phyloP scores from a whole-genome alignment of 257 asterid species.

The Ajuga chamaepitys region DNA sequence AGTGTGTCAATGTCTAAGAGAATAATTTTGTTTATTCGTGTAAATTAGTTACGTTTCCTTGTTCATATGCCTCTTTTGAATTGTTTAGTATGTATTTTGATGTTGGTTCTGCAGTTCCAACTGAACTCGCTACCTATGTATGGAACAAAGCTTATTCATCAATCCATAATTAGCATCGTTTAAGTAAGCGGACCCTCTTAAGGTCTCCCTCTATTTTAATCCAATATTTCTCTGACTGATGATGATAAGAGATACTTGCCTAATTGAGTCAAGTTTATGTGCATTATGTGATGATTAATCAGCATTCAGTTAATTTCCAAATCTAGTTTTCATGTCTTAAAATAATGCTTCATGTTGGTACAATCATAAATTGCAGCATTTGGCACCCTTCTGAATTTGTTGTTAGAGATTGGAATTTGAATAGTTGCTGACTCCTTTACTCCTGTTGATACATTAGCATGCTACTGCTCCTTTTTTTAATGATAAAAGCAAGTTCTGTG shows the following conservation, averaged over 20 bases:
- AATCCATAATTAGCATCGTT: background rate
- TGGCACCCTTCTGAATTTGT: background rate
- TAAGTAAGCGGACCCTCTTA: background rate
- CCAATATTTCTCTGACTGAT: background rate
- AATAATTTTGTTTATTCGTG: background rate
- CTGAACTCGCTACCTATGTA: background rate
- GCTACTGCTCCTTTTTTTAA: background rate
- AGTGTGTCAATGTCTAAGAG: background rate
- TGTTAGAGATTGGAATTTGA: background rate
- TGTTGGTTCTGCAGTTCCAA: background rate
- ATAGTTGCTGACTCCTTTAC: too few species aligned
- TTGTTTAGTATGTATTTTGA: background rate
- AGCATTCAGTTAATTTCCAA: background rate
- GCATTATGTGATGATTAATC: background rate
- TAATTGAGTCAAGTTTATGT: background rate
- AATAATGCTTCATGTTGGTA: background rate
- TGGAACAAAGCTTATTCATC: background rate
- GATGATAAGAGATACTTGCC: background rate
- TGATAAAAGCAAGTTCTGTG: background rate
- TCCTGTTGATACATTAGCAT: background rate
- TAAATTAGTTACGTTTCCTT: background rate
- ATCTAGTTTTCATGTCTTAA: background rate
- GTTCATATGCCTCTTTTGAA: background rate
- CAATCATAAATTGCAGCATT: background rate
- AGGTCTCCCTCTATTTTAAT: background rate